phyloP scores from a whole-genome alignment of 2,329 filamentous ascomycete genomes.

The Sclerotinia sclerotiorum region DNA sequence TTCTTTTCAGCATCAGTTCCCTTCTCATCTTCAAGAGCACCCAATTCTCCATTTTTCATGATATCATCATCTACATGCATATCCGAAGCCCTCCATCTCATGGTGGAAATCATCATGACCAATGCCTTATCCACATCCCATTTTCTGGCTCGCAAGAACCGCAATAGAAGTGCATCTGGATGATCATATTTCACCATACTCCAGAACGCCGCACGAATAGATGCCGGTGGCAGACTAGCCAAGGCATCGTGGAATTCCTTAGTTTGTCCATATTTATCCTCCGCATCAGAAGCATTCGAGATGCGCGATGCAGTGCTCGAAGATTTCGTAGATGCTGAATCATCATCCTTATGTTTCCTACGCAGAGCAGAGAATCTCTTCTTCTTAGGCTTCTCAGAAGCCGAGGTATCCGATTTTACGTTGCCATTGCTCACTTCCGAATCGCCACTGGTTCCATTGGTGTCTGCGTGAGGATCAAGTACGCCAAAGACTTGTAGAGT shows the following conservation, averaged over 20 bases:
- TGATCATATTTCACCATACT: constrained; percentile 93
- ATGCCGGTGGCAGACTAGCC: constrained; percentile 72
- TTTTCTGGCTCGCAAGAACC: constrained; percentile 85
- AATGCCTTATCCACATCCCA: constrained; percentile 95
- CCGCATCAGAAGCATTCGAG: constrained; percentile 46
- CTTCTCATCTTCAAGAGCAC: constrained; percentile 60
- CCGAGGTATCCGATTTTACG: constrained; percentile 30
- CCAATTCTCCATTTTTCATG: constrained; percentile 71
- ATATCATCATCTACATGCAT: constrained; percentile 90
- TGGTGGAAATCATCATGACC: constrained; percentile 90
- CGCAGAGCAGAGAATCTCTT: constrained; percentile 70
- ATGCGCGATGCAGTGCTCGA: constrained; percentile 22
- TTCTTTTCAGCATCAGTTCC: constrained; percentile 58
- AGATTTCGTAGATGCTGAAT: constrained; percentile 45
- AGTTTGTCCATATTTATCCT: constrained; percentile 91
- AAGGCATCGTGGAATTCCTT: constrained; percentile 84
- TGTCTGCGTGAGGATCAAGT: constrained; percentile 41
- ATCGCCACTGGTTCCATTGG: constrained; percentile 35
- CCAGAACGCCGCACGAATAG: constrained; percentile 82
- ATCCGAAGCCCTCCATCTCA: constrained; percentile 83
- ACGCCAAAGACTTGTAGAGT: constrained; percentile 76
- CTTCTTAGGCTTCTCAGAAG: constrained; percentile 66
- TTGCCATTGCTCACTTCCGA: constrained; percentile 31
- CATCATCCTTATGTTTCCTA: constrained; percentile 57
- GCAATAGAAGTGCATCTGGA: constrained; percentile 78